These are phyloP conservation scores for Mycena venus DNA, from an alignment of 768 basidiomycete species.

Conservation along the genomic window DNA sequence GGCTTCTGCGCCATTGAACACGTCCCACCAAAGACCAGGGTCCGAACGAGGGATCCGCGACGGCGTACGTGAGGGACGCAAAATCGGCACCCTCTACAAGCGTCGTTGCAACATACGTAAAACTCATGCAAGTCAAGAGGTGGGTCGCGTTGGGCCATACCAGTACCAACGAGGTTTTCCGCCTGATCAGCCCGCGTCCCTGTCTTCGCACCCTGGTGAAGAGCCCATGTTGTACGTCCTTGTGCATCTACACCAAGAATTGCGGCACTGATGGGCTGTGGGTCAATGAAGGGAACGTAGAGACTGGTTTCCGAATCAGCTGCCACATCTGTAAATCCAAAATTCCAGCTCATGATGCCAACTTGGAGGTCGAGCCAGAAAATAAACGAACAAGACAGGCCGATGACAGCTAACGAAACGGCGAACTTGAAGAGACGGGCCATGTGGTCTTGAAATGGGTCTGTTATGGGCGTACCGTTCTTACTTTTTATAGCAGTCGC, in stretches of 20 bases:
- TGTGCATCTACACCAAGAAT: constrained; percentile 26
- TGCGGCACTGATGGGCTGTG: constrained; percentile 29
- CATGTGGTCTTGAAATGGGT: constrained; percentile 19
- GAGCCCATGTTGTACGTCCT: constrained; percentile 28
- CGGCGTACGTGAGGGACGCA: constrained; percentile 53
- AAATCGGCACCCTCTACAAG: constrained; percentile 58
- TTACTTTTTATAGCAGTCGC: no score
- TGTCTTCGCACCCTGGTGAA: constrained; percentile 28
- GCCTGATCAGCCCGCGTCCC: constrained; percentile 28
- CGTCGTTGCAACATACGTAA: no score
- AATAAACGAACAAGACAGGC: constrained; percentile 12
- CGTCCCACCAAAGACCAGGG: no score
- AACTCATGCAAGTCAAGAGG: constrained; percentile 49
- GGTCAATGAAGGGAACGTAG: constrained; percentile 28
- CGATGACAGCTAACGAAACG: constrained; percentile 11
- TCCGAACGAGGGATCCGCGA: no score
- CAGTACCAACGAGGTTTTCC: constrained; percentile 30
- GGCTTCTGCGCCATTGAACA: no score
- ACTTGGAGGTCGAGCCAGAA: no score
- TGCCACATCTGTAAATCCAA: constrained; percentile 13
- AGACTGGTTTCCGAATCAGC: constrained; percentile 28
- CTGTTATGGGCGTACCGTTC: no score
- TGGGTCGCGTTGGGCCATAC: constrained; percentile 11
- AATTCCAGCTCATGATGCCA: no score
- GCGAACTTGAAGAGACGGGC: constrained; percentile 19